Percentiles rank a stretch among this genome's conserved stretches.
Conservation (phyloP, 2,329 filamentous ascomycete species). For the Diplocarpon rosae region DNA sequence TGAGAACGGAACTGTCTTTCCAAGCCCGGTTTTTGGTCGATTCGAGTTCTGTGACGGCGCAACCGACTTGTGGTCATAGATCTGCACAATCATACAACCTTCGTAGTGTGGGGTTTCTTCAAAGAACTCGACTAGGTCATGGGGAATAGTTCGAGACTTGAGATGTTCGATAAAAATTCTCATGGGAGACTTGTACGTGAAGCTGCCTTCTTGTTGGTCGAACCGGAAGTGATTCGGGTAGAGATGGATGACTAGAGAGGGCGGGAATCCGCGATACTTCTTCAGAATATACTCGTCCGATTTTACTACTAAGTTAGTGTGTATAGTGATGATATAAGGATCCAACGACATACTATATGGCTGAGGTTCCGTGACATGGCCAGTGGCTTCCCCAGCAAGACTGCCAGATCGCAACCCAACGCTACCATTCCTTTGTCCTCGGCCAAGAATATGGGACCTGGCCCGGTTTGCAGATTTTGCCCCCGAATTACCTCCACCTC, state of each 20-base stretch:
- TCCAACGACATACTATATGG: slow-evolving; percentile 38
- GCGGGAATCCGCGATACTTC: slow-evolving; percentile 61
- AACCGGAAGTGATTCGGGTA: slow-evolving; percentile 82
- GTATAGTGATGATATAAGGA: slow-evolving; percentile 16
- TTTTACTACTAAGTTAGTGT: slow-evolving; percentile 43
- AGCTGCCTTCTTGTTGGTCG: slow-evolving; percentile 87
- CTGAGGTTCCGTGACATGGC: slow-evolving; percentile 34
- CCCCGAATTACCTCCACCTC: slow-evolving; percentile 28
- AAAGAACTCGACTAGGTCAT: slow-evolving; percentile 77
- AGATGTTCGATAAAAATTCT: slow-evolving; percentile 66
- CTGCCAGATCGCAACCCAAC: slow-evolving; percentile 39
- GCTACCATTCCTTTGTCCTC: slow-evolving; percentile 39
- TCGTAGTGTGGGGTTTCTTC: slow-evolving; percentile 78
- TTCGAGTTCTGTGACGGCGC: slow-evolving; percentile 48
- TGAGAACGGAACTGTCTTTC: slow-evolving; percentile 60
- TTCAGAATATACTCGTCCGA: slow-evolving; percentile 69
- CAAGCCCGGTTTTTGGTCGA: slow-evolving; percentile 43
- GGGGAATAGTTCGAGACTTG: slow-evolving; percentile 65
- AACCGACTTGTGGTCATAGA: slow-evolving; percentile 75
- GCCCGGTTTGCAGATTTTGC: slow-evolving; percentile 44
- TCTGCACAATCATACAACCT: slow-evolving; percentile 84
- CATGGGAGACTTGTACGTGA: slow-evolving; percentile 90
- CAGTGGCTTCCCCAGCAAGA: slow-evolving; percentile 33
- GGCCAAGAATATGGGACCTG: slow-evolving; percentile 36
- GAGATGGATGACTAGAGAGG: slow-evolving; percentile 79